A percentile compares a stretch with the other conserved stretches of the same genome.
These are phyloP conservation scores for Coemansia sp. DNA, from an alignment of 192 early-diverging fungal species.

Conservation along the genomic window DNA sequence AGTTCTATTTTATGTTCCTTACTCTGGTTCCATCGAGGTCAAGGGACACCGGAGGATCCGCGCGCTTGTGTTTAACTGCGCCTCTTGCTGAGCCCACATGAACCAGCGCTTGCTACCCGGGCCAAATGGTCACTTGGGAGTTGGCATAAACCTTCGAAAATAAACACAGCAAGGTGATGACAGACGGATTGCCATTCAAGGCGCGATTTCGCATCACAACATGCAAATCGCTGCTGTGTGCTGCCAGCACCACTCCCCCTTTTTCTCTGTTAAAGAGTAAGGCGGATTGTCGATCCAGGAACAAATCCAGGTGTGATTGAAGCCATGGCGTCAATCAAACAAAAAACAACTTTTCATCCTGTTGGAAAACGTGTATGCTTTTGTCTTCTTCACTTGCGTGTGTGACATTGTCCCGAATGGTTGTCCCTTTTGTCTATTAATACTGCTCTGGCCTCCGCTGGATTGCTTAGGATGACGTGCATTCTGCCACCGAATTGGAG, in stretches of 20 bases:
- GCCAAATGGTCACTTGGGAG: background rate
- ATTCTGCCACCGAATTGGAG: background rate
- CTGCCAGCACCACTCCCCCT: conserved; percentile 1
- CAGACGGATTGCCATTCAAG: background rate
- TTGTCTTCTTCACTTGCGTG: background rate
- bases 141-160: background rate
- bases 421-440: background rate
- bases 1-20: background rate
- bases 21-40: conserved; percentile 5
- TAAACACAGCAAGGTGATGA: background rate
- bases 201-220: conserved; percentile 6
- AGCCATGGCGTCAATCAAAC: background rate
- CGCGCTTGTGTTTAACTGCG: background rate
- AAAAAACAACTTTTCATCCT: conserved; percentile 13
- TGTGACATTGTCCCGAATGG: background rate
- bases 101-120: background rate
- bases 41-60: background rate
- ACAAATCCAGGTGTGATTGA: conserved; percentile 4
- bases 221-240: conserved; percentile 9
- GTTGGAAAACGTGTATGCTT: background rate
- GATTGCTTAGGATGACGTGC: background rate
- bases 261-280: background rate
- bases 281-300: conserved; percentile 10
- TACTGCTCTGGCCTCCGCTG: background rate
- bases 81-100: background rate